These are phyloP conservation scores for Hymenoscyphus fructigenus DNA, from an alignment of 2,329 filamentous ascomycete genomes.

Conservation along the genomic window DNA sequence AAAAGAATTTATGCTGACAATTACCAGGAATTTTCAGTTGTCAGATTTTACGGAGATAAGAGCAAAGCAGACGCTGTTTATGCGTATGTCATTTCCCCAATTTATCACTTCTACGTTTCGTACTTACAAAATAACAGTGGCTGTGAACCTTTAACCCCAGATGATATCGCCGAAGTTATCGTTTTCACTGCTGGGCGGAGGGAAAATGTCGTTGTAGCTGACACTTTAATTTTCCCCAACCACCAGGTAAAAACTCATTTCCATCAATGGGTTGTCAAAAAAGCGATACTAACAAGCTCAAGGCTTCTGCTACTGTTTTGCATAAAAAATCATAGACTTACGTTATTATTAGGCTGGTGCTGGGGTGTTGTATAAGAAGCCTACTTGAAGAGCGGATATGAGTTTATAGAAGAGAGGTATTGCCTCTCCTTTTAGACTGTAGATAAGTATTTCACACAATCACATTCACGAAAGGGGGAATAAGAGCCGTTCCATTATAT, in stretches of 20 bases:
- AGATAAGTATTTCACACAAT: too few relatives aligned
- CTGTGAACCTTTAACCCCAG: constrained; percentile 79
- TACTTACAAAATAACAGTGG: constrained; percentile 49
- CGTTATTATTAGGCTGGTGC: constrained; percentile 33
- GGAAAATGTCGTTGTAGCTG: constrained; percentile 89
- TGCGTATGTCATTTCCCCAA: constrained; percentile 53
- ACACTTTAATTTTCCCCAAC: constrained; percentile 82
- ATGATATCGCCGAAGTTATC: constrained; percentile 87
- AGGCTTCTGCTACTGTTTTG: constrained; percentile 45
- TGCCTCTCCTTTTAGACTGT: too few relatives aligned
- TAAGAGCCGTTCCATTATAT: too few relatives aligned
- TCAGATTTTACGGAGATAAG: constrained; percentile 87
- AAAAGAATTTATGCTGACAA: not conserved
- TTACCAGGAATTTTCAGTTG: constrained; percentile 75
- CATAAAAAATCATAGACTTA: constrained; percentile 40
- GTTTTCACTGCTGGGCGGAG: constrained; percentile 81
- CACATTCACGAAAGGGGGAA: too few relatives aligned
- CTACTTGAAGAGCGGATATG: not conserved
- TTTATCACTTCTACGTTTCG: not conserved
- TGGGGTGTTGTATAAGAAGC: constrained; percentile 34
- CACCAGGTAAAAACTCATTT: constrained; percentile 66
- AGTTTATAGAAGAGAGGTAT: too few relatives aligned
- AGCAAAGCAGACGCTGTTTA: constrained; percentile 88
- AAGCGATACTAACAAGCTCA: constrained; percentile 33
- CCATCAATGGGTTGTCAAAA: not conserved